These are phyloP conservation scores for Penicillium waksmanii DNA, from an alignment of 495 filamentous ascomycete genomes.

Conservation along the genomic window DNA sequence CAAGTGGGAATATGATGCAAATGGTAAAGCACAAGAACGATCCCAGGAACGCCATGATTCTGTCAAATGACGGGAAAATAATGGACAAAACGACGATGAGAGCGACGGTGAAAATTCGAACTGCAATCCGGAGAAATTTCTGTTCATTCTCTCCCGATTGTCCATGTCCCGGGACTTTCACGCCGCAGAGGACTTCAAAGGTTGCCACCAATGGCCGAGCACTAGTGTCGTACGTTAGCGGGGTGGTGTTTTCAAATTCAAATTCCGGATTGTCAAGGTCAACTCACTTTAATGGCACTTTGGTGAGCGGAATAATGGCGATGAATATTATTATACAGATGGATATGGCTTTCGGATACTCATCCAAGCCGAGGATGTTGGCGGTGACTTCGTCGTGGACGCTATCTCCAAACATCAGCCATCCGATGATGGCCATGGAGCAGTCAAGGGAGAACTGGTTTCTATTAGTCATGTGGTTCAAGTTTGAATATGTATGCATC, in stretches of 20 bases:
- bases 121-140: constrained; percentile 56
- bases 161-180: constrained; percentile 47
- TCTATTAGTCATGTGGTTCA: neutral
- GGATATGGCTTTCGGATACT: constrained; percentile 76
- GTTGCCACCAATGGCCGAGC: constrained; percentile 86
- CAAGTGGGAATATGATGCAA: constrained; percentile 85
- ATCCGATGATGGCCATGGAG: constrained; percentile 76
- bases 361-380: constrained; percentile 73
- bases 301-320: constrained; percentile 91
- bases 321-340: constrained; percentile 82
- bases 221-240: constrained; percentile 38
- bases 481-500: neutral
- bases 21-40: constrained; percentile 91
- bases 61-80: constrained; percentile 85
- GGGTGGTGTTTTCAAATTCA: neutral
- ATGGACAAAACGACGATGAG: constrained; percentile 73
- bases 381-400: constrained; percentile 88
- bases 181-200: constrained; percentile 75
- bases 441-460: constrained; percentile 76
- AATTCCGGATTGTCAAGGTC: neutral
- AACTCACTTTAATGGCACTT: constrained; percentile 83
- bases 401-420: constrained; percentile 90
- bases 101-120: constrained; percentile 62
- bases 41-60: constrained; percentile 93
- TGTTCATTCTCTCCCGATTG: constrained; percentile 56